A percentile compares a stretch with the other conserved stretches of the same genome.
Conservation (phyloP, 2,329 filamentous ascomycete species). For the Huntiella omanensis region DNA sequence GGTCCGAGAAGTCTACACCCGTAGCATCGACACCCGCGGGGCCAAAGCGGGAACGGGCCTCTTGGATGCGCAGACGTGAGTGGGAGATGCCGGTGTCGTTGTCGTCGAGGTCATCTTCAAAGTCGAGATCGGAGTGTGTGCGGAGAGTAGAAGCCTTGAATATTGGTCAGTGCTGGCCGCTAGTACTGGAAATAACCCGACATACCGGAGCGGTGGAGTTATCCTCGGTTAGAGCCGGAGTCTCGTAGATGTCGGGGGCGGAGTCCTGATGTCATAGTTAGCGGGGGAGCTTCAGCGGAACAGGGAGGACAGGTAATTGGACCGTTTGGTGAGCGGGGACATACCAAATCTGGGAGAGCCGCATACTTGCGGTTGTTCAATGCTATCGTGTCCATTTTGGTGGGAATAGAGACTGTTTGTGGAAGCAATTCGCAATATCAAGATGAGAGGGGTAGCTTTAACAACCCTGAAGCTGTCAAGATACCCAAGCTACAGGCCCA, state of each 20-base stretch:
- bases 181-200: slow-evolving; percentile 8
- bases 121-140: slow-evolving; percentile 42
- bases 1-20: slow-evolving; percentile 76
- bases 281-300: slow-evolving; percentile 12
- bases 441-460: slow-evolving; percentile 1
- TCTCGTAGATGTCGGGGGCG: slow-evolving; percentile 91
- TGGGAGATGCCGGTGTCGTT: slow-evolving; percentile 53
- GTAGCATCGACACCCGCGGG: slow-evolving; percentile 57
- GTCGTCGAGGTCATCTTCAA: slow-evolving; percentile 42
- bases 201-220: slow-evolving; percentile 65
- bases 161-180: neutral
- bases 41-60: slow-evolving; percentile 64
- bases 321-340: slow-evolving; percentile 11
- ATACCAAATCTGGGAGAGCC: slow-evolving; percentile 58
- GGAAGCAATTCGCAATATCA: neutral
- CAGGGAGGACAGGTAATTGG: slow-evolving; percentile 10
- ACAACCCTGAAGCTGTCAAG: neutral
- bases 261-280: slow-evolving; percentile 43
- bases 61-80: slow-evolving; percentile 54
- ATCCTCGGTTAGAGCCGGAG: slow-evolving; percentile 79
- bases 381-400: slow-evolving; percentile 34
- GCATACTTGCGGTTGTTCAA: slow-evolving; percentile 69
- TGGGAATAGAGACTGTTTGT: neutral
- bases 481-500: neutral
- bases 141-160: slow-evolving; percentile 33